Conservation (phyloP, 345 rosid species). For the Moricandia moricandioides region DNA sequence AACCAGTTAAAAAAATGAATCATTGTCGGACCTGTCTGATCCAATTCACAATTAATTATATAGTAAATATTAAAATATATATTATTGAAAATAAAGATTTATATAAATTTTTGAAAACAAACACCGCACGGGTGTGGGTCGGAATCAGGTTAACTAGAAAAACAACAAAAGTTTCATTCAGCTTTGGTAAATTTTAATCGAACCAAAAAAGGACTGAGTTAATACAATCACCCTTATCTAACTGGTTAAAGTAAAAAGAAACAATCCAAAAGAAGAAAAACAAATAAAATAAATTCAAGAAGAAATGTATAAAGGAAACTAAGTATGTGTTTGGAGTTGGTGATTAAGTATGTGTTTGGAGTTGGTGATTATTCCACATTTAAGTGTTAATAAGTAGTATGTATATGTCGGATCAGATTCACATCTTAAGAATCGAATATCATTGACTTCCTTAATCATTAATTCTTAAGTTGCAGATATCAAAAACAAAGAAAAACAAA, state of each 20-base stretch:
- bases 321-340: conserved; percentile 35
- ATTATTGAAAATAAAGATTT: too few species aligned
- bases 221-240: not conserved
- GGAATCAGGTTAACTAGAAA: not conserved
- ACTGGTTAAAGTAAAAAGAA: not conserved
- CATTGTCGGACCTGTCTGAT: too few species aligned
- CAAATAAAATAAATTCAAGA: not conserved
- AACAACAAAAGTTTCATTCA: not conserved
- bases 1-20: too few species aligned
- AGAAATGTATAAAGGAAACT: not conserved
- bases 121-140: too few species aligned
- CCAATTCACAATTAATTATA: too few species aligned
- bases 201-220: not conserved
- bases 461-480: conserved; percentile 9
- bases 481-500: too few species aligned
- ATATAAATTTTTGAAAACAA: too few species aligned
- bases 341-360: conserved; percentile 19
- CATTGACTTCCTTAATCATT: conserved; percentile 27
- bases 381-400: too few species aligned
- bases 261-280: too few species aligned
- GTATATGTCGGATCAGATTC: conserved; percentile 38
- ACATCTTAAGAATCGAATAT: conserved; percentile 24
- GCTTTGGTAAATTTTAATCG: not conserved
- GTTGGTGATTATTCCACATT: too few species aligned
- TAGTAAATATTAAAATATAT: too few species aligned